Conservation (phyloP, 306 rosid genomes). For the Bauhinia variegata region DNA sequence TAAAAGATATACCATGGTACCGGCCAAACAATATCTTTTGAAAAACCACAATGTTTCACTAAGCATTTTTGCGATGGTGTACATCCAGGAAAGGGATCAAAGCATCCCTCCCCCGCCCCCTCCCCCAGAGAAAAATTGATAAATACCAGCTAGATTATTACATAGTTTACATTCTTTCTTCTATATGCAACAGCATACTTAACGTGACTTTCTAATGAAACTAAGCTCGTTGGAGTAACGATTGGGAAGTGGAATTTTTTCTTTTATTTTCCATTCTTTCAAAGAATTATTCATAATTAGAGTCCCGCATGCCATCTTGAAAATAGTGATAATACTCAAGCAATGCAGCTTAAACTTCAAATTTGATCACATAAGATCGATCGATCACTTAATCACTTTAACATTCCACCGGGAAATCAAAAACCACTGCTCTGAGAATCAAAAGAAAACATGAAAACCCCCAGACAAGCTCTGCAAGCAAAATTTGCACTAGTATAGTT, state of each 20-base stretch:
- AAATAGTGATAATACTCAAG: not conserved
- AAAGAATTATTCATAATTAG: not conserved
- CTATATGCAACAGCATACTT: not conserved
- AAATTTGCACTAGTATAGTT: not conserved
- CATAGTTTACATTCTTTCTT: not conserved
- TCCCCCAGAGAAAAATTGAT: too few relatives aligned
- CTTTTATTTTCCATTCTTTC: not conserved
- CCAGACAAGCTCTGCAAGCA: not conserved
- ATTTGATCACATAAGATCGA: slow-evolving; percentile 23
- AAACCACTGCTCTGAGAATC: not conserved
- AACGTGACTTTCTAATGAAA: not conserved
- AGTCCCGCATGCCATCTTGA: slow-evolving; percentile 4
- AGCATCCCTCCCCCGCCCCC: too few relatives aligned
- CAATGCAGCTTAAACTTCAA: not conserved
- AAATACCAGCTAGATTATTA: not conserved
- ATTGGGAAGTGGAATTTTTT: not conserved
- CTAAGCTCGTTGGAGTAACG: not conserved
- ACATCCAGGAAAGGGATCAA: too few relatives aligned
- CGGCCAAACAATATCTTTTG: not conserved
- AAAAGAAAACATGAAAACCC: slow-evolving; percentile 1
- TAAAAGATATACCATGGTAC: too few relatives aligned
- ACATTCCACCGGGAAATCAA: slow-evolving; percentile 21
- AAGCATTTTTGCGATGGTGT: too few relatives aligned
- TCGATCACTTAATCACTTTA: not conserved
- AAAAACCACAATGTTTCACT: not conserved